These are phyloP conservation scores for Colletotrichum zoysiae DNA, from an alignment of 2,329 filamentous ascomycete species.

Conservation along the genomic window DNA sequence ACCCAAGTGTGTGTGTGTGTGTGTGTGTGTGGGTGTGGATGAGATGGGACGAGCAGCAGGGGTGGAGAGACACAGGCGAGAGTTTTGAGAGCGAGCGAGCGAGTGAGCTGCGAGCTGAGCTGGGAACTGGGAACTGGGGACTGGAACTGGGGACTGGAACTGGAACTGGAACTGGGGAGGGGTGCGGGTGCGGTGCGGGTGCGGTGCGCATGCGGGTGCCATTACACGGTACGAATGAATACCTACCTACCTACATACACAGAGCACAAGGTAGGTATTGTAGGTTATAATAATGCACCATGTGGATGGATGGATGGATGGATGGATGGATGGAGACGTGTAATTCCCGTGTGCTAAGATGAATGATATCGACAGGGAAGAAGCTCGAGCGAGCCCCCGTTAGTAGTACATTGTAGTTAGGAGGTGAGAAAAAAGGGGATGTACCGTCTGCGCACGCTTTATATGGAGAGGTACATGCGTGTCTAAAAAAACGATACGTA, in stretches of 20 bases:
- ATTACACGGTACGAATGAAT: neutral
- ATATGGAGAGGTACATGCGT: neutral
- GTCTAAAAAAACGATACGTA: constrained; percentile 8
- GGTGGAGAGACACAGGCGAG: neutral
- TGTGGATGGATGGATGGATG: neutral
- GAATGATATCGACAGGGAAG: constrained; percentile 27
- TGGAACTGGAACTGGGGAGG: neutral
- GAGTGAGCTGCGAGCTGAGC: neutral
- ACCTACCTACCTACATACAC: too few relatives aligned
- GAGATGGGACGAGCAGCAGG: neutral
- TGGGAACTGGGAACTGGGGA: too few relatives aligned
- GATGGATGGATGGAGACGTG: constrained; percentile 11
- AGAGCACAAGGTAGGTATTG: too few relatives aligned
- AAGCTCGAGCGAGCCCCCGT: constrained; percentile 30
- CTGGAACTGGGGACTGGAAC: too few relatives aligned
- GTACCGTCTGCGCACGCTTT: neutral
- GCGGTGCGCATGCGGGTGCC: constrained; percentile 6
- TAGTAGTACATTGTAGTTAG: too few relatives aligned
- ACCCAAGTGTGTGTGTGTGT: neutral
- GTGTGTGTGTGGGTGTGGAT: neutral
- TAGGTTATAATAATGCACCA: too few relatives aligned
- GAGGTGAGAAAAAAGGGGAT: neutral
- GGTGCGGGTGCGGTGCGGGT: constrained; percentile 11
- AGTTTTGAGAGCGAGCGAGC: too few relatives aligned
- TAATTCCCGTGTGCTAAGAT: constrained; percentile 7